Base-by-base conservation (phyloP, 2,329 filamentous ascomycete species). In the Hypoxylon sp. region DNA sequence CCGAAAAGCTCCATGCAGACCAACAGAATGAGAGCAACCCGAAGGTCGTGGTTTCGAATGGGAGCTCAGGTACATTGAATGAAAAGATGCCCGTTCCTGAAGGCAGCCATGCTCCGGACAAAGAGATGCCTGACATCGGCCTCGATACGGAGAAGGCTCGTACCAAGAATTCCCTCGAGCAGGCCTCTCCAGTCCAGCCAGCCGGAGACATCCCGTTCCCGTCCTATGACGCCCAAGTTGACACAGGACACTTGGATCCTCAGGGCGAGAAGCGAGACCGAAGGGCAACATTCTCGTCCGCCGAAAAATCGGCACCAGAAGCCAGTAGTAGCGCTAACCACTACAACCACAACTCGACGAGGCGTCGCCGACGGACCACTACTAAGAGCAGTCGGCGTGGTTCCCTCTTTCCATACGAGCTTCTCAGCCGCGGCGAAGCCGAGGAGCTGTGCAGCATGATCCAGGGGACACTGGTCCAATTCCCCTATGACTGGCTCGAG, bases 401-500 rank as follows among this genome's bases (percentile, higher is more conserved):
- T 1, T 88, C 90, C 70, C 82, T 85, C 58, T 84, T 85, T 12
- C 81, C 85, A 0, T 94, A 97, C 67, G 93, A 97, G 54, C 82
- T 97, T 70, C 84, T 97, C 56, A 85, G 87, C 27, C 88, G 87
- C 58, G 85, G 86, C 5, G 92, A 96, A 70, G 92, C 94, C 1
- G 94, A 97, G 76, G 91, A 92, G 72, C 80, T 98, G 71, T 82
- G 97, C 70, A 87, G 88, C 68, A 81, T 96, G 81, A 87, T 96
- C 25, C 95, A 98, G 78, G 96, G 96, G 1, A 90, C 94, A 76
- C 79, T 99, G 55, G 94, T 99, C 25, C 83, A 93, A 69, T 99
- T 96, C 83, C 96, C 96, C 5, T 97, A 98, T 79, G 93, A 99
- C 74, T 99, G 96, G 94, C 87, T 97, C 57, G 87, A 91, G 73